These are phyloP conservation scores for Hanseniaspora occidentalis DNA, from an alignment of 805 yeast genomes.

Conservation along the genomic window DNA sequence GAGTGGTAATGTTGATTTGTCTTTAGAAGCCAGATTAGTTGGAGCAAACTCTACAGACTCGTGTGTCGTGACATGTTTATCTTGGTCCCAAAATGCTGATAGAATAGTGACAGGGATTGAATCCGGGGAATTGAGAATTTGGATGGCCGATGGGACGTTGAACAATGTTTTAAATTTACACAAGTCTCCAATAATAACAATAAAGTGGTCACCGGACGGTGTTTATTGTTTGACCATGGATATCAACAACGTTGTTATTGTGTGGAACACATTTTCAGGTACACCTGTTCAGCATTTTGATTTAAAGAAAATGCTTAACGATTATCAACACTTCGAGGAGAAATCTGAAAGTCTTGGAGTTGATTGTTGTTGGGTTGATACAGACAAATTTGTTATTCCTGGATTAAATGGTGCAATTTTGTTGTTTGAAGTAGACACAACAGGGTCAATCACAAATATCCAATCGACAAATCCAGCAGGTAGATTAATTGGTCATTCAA, in stretches of 20 bases:
- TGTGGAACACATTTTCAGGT: constrained; percentile 59
- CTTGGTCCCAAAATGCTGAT: constrained; percentile 63
- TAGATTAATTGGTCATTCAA: constrained; percentile 50
- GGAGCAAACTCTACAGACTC: background rate
- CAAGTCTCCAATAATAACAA: constrained; percentile 38
- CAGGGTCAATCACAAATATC: background rate
- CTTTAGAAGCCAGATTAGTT: background rate
- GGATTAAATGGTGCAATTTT: constrained; percentile 41
- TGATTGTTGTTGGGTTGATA: constrained; percentile 66
- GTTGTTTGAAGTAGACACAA: constrained; percentile 35
- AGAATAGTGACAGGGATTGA: constrained; percentile 49
- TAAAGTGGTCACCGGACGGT: constrained; percentile 51
- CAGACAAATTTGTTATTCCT: constrained; percentile 57
- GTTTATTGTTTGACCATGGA: constrained; percentile 49
- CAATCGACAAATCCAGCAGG: constrained; percentile 37
- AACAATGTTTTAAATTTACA: constrained; percentile 43
- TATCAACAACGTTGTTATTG: constrained; percentile 34
- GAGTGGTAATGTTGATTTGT: background rate
- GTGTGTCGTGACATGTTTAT: constrained; percentile 22
- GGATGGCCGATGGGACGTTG: constrained; percentile 62
- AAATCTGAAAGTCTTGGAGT: constrained; percentile 28
- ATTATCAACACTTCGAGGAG: constrained; percentile 5
- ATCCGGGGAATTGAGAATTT: constrained; percentile 65
- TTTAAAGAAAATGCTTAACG: constrained; percentile 10
- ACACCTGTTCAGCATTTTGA: constrained; percentile 36